Conservation (phyloP, 345 rosid species). For the Euclidium syriacum region DNA sequence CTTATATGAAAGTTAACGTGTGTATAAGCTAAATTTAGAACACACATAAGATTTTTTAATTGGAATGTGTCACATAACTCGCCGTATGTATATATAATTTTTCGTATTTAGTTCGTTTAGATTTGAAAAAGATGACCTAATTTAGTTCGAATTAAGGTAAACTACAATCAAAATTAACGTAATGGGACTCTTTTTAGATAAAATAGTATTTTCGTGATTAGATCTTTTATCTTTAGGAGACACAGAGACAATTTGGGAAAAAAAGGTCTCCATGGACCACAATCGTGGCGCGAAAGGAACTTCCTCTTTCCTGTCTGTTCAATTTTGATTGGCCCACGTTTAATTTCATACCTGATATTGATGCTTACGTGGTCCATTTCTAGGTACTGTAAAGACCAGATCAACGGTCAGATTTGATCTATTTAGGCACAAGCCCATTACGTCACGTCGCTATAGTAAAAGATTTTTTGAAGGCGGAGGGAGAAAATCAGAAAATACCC, state of each 20-base stretch:
- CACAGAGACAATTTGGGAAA: slow-evolving; percentile 6
- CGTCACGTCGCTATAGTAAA: slow-evolving; percentile 35
- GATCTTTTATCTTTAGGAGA: neutral
- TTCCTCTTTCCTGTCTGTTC: slow-evolving; percentile 18
- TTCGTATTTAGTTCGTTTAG: slow-evolving; percentile 1
- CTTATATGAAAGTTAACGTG: neutral
- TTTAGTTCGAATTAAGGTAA: slow-evolving; percentile 11
- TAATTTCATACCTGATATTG: neutral
- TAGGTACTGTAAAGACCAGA: neutral
- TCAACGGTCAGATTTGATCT: slow-evolving; percentile 41
- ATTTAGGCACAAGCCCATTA: slow-evolving; percentile 11
- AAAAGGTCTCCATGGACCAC: slow-evolving; percentile 30
- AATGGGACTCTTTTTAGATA: neutral
- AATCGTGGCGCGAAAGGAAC: slow-evolving; percentile 52
- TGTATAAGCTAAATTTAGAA: too few relatives aligned
- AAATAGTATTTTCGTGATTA: neutral
- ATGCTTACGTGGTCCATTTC: slow-evolving; percentile 33
- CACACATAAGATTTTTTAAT: too few relatives aligned
- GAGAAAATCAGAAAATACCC: slow-evolving; percentile 26
- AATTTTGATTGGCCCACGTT: slow-evolving; percentile 40
- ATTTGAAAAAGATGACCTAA: slow-evolving; percentile 8
- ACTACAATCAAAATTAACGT: slow-evolving; percentile 9
- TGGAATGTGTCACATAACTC: neutral
- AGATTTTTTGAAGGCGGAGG: neutral
- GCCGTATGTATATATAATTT: neutral